Conservation (phyloP, 306 rosid genomes). For the Rubus idaeus region DNA sequence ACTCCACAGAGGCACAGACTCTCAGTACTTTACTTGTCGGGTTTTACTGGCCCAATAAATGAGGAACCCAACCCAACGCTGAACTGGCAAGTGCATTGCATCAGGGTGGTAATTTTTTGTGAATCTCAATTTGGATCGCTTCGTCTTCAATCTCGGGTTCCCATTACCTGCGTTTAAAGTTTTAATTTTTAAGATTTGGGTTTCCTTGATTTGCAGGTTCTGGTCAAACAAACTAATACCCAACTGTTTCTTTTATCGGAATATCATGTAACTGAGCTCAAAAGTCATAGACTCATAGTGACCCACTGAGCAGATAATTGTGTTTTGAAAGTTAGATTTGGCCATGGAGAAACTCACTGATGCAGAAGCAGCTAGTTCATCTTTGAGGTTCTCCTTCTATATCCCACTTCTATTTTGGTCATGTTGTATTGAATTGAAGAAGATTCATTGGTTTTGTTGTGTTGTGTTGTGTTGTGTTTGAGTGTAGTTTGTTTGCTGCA, state of each 20-base stretch:
- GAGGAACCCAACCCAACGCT: not conserved
- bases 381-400: conserved; percentile 46
- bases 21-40: not conserved
- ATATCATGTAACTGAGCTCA: conserved; percentile 13
- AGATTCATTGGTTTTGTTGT: conserved; percentile 10
- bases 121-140: not conserved
- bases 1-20: not conserved
- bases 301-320: not conserved
- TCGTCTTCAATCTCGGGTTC: not conserved
- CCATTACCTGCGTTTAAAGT: not conserved
- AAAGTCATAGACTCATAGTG: not conserved
- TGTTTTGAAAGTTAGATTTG: conserved; percentile 10
- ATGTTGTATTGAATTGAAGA: not conserved
- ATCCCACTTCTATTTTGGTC: not conserved
- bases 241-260: not conserved
- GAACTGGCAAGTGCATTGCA: not conserved
- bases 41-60: not conserved
- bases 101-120: not conserved
- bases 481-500: conserved; percentile 72
- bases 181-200: conserved; percentile 1
- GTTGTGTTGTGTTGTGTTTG: conserved; percentile 20
- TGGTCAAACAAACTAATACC: not conserved
- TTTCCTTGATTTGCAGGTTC: conserved; percentile 5
- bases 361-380: conserved; percentile 43
- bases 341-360: conserved; percentile 70